phyloP scores from a whole-genome alignment of 495 filamentous ascomycete species.

The Gamarada debralockiae region DNA sequence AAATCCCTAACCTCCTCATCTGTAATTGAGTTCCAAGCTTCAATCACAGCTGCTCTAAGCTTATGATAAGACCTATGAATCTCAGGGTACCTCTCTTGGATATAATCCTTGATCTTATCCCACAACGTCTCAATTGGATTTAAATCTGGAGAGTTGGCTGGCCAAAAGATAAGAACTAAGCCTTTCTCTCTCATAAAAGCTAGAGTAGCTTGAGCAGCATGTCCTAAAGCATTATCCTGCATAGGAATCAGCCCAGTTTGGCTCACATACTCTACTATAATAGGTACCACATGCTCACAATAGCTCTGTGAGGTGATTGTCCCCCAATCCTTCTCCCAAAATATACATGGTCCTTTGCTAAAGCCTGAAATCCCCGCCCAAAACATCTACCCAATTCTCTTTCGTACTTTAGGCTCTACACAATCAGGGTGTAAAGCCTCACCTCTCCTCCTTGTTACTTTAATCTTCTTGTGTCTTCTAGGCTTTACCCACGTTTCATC shows the following conservation, averaged over 20 bases:
- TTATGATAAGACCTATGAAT: constrained; percentile 24
- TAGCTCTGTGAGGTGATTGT: neutral
- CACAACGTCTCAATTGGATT: neutral
- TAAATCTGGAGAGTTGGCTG: too few relatives aligned
- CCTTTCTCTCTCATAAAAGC: neutral
- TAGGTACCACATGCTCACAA: neutral
- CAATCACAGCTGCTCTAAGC: constrained; percentile 43
- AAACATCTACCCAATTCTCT: too few relatives aligned
- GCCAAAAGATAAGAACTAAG: neutral
- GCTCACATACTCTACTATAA: neutral
- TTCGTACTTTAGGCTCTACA: too few relatives aligned
- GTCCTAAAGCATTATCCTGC: neutral
- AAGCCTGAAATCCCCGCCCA: too few relatives aligned
- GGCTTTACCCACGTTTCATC: too few relatives aligned
- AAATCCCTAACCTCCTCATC: neutral
- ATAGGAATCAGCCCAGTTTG: neutral
- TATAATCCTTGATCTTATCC: too few relatives aligned
- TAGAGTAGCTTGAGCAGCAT: neutral
- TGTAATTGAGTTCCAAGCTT: constrained; percentile 3
- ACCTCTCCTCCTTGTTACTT: too few relatives aligned
- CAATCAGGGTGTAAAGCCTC: too few relatives aligned
- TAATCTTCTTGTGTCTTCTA: too few relatives aligned
- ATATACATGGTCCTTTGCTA: too few relatives aligned
- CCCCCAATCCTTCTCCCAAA: too few relatives aligned
- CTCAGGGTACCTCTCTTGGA: constrained; percentile 21